These are phyloP conservation scores for Turritis glabra DNA, from an alignment of 345 rosid species.

Conservation along the genomic window DNA sequence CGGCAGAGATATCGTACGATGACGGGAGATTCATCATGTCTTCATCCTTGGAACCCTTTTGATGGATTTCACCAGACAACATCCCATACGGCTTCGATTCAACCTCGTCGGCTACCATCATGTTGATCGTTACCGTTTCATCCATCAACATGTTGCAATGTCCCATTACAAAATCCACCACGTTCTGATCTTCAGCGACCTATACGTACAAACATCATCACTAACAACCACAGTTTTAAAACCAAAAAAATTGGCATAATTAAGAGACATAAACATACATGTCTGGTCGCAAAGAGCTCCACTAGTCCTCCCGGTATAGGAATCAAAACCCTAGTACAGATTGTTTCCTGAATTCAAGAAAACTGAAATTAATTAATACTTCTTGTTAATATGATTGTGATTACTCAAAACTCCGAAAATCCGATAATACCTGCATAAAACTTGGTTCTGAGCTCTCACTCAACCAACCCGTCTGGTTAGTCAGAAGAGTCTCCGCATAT, in stretches of 20 bases:
- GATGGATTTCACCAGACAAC: slow-evolving; percentile 24
- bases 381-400: not conserved
- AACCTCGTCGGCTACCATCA: slow-evolving; percentile 34
- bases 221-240: not conserved
- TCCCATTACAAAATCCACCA: slow-evolving; percentile 60
- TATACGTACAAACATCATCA: slow-evolving; percentile 27
- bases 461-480: slow-evolving; percentile 72
- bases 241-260: not conserved
- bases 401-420: not conserved
- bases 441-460: slow-evolving; percentile 52
- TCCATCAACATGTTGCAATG: slow-evolving; percentile 56
- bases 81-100: slow-evolving; percentile 41
- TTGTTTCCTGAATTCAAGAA: slow-evolving; percentile 52
- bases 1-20: slow-evolving; percentile 46
- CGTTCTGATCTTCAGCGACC: slow-evolving; percentile 75
- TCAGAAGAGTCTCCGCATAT: slow-evolving; percentile 66
- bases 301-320: slow-evolving; percentile 79
- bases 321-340: slow-evolving; percentile 79
- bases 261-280: slow-evolving; percentile 44
- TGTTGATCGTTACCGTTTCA: slow-evolving; percentile 40
- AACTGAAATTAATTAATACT: not conserved
- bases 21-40: slow-evolving; percentile 42
- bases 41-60: slow-evolving; percentile 38
- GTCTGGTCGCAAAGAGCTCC: slow-evolving; percentile 75
- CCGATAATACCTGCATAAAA: slow-evolving; percentile 45